Evolutionary conservation across 768 basidiomycete genomes (phyloP), one percentile per base, ranked within the genome.

Genomic region (Panellus pusillus): DNA sequence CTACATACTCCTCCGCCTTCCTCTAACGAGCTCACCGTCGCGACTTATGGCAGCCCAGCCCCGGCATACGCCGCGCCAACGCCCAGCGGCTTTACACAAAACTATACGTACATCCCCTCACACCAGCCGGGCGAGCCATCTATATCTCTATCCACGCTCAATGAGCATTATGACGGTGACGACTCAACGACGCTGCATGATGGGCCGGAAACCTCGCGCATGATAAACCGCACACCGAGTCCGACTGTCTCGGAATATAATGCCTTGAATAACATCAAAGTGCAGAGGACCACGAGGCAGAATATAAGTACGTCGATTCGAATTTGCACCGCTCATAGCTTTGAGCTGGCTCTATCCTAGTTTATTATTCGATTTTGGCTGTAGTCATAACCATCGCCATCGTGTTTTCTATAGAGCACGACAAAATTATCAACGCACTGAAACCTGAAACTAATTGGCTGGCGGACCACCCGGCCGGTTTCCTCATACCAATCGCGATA

Each of bases 361-460:
- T 35, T 14, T 35, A 35, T 15, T 20, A 40, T 15, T 40, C 19
- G 12, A 4, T 17, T 3, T 3, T 40, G 3, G 19, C 39, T 18
- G 17, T 40, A 9, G 39, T 15, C 39, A 20, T 40, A n/a, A n/a
- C 19, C 19, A 9, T 40, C n/a, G 12, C 39, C 17, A 18, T 40
- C 19, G 39, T 40, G 11, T 9, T 40, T n/a, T 20, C 19, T 18
- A 18, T 40, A 9, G 39, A 40, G n/a, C 84, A 91, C 63, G 75
- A 76, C 52, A 77, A 86, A 74, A 91, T 93, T 58, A 84, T 92
- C 7, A 51, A 76, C 15, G 83, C 80, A 80, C 74, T 92, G 47
- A 81, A 74, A 32, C 88, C 89, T 0, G 74, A 77, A 4, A 85
- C 88, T 0, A 73, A 75, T 32, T 82, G 81, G 81, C 70, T 91